Base-by-base conservation (phyloP, 768 basidiomycete genomes). In the Boletus rubescentipes region DNA sequence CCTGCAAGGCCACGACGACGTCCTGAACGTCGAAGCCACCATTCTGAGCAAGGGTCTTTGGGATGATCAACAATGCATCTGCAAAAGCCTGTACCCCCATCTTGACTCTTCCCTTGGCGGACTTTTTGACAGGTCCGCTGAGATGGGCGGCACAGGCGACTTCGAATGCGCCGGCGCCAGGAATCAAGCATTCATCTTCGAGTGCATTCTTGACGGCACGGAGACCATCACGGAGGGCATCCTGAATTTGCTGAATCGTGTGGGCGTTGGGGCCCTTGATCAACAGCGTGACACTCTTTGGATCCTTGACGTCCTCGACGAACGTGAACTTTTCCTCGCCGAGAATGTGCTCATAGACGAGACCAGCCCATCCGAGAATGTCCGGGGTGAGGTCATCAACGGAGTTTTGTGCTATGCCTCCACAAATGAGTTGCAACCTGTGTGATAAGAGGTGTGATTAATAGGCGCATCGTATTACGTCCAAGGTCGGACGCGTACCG, bases 311-410 rank as follows among this genome's bases (percentile, higher is more conserved):
- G 59, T 99, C 91, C 73, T 98, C 97, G 51, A 99, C 78, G 68
- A 98, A 98, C 0, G 97, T 99, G 73, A 81, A 99, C 69, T 98
- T 99, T 68, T 99, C 97, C 75, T 99, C 97, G 60, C 97, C 97
- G 31, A 99, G 83, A 18, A 95, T 98, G 73, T 98, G 94, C 74
- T 99, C 97, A 76, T 99, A 99, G 30, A 99, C 93, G 57, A 98
- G 85, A 9, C 97, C 97, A 38, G 97, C 97, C 89, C 92, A 97
- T 31, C 97, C 97, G 46, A 99, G 85, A 32, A 93, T 80, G 49
- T 89, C 87, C 14, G 96, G 93, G 2, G 84, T 85, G 46, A 99
- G 81, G 68, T 99, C 96, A 62, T 99, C 97, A 14, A 98, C 93
- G 52, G 95, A 97, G 76, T 99, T 98, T 70, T 98, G 96, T 3